Evolutionary conservation across 2,329 filamentous ascomycete genomes (phyloP).

Genomic region (Ceratocystis destructans): DNA sequence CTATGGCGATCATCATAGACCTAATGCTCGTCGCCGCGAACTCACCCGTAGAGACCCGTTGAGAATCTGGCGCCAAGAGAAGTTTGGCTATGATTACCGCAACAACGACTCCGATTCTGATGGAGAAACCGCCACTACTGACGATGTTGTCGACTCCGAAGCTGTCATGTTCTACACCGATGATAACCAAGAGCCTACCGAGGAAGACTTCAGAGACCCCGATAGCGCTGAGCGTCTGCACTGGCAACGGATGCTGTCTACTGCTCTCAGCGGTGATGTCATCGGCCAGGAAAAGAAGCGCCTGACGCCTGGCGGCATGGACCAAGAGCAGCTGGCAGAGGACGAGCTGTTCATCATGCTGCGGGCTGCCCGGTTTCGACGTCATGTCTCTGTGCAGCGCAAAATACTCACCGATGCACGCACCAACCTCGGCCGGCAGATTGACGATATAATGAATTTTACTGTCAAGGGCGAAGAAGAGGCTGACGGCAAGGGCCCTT

Average conservation of each 20-base stretch:
- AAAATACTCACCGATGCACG: constrained; percentile 80
- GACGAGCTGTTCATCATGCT: constrained; percentile 75
- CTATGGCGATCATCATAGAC: constrained; percentile 6
- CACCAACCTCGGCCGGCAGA: constrained; percentile 52
- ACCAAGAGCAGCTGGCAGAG: constrained; percentile 46
- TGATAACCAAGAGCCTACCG: constrained; percentile 73
- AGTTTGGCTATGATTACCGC: constrained; percentile 60
- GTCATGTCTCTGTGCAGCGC: constrained; percentile 70
- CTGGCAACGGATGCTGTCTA: constrained; percentile 96
- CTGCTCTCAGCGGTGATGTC: constrained; percentile 89
- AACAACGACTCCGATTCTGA: constrained; percentile 74
- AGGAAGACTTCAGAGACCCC: constrained; percentile 80
- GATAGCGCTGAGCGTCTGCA: constrained; percentile 81
- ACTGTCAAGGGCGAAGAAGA: constrained; percentile 88
- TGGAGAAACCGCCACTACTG: constrained; percentile 77
- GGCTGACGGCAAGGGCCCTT: constrained; percentile 63
- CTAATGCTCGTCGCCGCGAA: constrained; percentile 1
- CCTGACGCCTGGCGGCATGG: constrained; percentile 58
- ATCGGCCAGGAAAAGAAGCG: constrained; percentile 97
- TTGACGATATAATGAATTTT: constrained; percentile 86
- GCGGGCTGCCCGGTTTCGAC: constrained; percentile 67
- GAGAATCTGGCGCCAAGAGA: constrained; percentile 36
- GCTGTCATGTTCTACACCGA: constrained; percentile 86
- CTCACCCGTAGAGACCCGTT: background rate
- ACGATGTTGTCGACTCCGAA: constrained; percentile 88